These are phyloP conservation scores for Alectoria sarmentosa DNA, from an alignment of 495 filamentous ascomycete species.

Conservation along the genomic window DNA sequence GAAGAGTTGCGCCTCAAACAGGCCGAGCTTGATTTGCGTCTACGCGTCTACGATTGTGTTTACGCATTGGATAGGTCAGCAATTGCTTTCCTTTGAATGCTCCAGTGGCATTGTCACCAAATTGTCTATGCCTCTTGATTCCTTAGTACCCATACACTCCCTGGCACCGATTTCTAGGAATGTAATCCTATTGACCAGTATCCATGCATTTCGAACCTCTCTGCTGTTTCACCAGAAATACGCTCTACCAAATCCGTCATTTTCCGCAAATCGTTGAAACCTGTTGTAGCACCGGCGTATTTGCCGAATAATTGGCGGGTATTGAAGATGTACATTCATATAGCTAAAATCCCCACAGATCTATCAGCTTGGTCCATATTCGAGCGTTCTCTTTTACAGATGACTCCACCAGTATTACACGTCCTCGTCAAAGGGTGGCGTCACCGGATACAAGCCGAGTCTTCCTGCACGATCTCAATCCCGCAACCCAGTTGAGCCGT, in stretches of 20 bases:
- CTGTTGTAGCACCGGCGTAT: not conserved
- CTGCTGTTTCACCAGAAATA: constrained; percentile 7
- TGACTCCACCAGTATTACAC: constrained; percentile 66
- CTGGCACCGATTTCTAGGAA: not conserved
- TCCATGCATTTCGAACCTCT: not conserved
- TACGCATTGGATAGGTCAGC: constrained; percentile 78
- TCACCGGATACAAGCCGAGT: constrained; percentile 35
- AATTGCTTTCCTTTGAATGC: not conserved
- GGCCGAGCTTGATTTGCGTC: constrained; percentile 62
- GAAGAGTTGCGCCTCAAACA: constrained; percentile 52
- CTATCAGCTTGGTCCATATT: constrained; percentile 70
- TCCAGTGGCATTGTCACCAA: not conserved
- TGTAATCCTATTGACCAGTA: not conserved
- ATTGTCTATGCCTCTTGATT: not conserved
- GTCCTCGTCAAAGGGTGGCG: constrained; percentile 36
- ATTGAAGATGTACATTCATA: not conserved
- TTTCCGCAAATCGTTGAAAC: not conserved
- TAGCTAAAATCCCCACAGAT: constrained; percentile 41
- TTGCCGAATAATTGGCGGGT: not conserved
- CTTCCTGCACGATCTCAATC: constrained; percentile 43
- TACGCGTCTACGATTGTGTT: constrained; percentile 77
- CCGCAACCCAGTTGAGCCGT: constrained; percentile 58
- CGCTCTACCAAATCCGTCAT: not conserved
- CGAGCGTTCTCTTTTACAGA: constrained; percentile 88
- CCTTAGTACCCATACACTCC: not conserved